Evolutionary conservation across 305 asterid genomes (phyloP).

Genomic region (Galium porrigens): DNA sequence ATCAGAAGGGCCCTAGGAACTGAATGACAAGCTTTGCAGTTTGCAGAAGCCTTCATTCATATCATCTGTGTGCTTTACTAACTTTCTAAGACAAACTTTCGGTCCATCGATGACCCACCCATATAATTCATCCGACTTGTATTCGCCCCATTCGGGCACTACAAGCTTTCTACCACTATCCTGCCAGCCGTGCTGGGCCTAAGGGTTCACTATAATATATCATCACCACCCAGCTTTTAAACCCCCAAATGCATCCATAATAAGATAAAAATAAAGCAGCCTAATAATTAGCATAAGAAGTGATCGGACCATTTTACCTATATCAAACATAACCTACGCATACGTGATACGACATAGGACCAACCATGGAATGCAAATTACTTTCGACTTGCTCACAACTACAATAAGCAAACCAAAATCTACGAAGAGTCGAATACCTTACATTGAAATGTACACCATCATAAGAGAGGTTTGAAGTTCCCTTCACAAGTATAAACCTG

Average conservation of each 20-base stretch:
- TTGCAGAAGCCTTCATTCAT: neutral
- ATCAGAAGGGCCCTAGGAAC: neutral
- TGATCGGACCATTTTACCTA: neutral
- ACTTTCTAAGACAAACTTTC: slow-evolving; percentile 11
- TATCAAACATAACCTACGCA: neutral
- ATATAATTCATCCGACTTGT: neutral
- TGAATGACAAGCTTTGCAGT: slow-evolving; percentile 8
- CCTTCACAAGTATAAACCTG: no score
- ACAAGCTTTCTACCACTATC: neutral
- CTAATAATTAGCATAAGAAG: neutral
- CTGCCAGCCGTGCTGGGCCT: slow-evolving; percentile 7
- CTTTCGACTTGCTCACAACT: neutral
- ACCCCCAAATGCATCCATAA: neutral
- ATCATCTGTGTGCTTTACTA: neutral
- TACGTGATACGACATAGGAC: neutral
- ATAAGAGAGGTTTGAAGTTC: neutral
- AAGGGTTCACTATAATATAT: neutral
- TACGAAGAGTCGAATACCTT: neutral
- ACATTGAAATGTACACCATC: neutral
- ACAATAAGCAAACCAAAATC: neutral
- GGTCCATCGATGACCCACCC: neutral
- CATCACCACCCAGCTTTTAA: neutral
- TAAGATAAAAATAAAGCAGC: neutral
- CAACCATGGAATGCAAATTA: neutral
- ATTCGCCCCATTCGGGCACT: neutral